Conservation (phyloP, 73 alveolate species). For the Effrenium voratum region DNA sequence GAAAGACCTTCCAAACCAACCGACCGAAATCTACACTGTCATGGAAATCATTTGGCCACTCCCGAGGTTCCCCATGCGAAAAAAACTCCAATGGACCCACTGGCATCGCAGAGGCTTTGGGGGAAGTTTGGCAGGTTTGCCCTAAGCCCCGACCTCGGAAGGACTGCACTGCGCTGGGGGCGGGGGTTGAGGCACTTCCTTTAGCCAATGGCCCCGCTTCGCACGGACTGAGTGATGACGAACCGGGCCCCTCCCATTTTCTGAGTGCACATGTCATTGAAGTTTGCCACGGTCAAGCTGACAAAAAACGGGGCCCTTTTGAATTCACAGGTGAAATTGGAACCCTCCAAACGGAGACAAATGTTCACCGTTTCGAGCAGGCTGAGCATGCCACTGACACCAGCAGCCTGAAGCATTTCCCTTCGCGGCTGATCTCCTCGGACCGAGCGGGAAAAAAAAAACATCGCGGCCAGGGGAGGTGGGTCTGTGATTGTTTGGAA, state of each 20-base stretch:
- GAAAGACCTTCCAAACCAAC: too few species aligned
- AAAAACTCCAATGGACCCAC: too few species aligned
- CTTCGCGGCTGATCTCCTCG: background rate
- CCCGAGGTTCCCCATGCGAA: too few species aligned
- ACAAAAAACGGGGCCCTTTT: background rate
- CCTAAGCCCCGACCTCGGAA: too few species aligned
- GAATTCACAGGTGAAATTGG: background rate
- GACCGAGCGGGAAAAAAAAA: background rate
- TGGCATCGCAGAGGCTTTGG: too few species aligned
- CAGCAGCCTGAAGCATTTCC: background rate
- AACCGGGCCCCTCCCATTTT: background rate
- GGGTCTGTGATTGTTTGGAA: background rate
- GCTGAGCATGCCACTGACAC: background rate
- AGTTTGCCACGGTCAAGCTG: background rate
- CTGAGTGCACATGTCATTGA: background rate
- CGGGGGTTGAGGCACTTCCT: background rate
- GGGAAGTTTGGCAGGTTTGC: too few species aligned
- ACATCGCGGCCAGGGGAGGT: background rate
- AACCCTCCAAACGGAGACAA: background rate
- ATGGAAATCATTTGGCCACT: too few species aligned
- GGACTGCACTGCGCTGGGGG: background rate
- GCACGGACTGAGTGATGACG: background rate
- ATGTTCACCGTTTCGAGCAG: background rate
- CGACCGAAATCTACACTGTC: too few species aligned
- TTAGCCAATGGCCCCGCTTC: background rate